Evolutionary conservation across 164 flowering plant genomes (phyloP), one percentile per base, ranked within the genome.

Genomic region (Santalum album): DNA sequence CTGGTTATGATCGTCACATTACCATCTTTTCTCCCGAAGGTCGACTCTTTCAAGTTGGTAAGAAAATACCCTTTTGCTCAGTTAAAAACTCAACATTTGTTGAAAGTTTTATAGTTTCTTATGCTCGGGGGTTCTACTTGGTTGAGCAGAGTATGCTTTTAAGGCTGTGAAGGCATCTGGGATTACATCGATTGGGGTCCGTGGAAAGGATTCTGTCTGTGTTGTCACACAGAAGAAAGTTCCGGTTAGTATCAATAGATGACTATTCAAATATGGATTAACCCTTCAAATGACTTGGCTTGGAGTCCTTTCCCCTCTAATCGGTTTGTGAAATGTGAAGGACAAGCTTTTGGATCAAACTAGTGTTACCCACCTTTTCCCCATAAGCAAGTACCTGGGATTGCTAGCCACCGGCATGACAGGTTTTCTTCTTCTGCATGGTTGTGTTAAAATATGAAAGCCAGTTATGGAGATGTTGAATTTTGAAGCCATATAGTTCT

Each of bases 291-390:
- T 29, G 34, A 29, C 4, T 29, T 29, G 4, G 34, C 9, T 29
- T 29, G 34, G 9, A 29, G 34, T 9, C 34, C 34, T 38, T 12
- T 12, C 42, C 14, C 16, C 42, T 38, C 4, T 11, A 38, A 38
- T 38, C 42, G n/a, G n/a, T n/a, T n/a, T n/a, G n/a, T n/a, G n/a
- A n/a, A n/a, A n/a, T 15, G 9, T 68, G 58, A 78, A 90, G 98
- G 97, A 90, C 81, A 90, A 94, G 80, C 90, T 94, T n/a, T 74
- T 94, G 95, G 99, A 94, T 75, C 87, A 83, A 71, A 79, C 92
- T 3, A 87, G 97, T 68, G 90, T 94, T 1, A 66, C 95, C 1
- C 97, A 87, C 73, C 82, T 90, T 51, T 94, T 89, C 58, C 78
- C 91, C 15, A 75, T 90, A 52, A 94, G 95, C 2, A 90, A 90